Percentiles rank a stretch among this genome's conserved stretches.
These are phyloP conservation scores for Exophiala oligosperma DNA, from an alignment of 2,329 filamentous ascomycete genomes.

Conservation along the genomic window DNA sequence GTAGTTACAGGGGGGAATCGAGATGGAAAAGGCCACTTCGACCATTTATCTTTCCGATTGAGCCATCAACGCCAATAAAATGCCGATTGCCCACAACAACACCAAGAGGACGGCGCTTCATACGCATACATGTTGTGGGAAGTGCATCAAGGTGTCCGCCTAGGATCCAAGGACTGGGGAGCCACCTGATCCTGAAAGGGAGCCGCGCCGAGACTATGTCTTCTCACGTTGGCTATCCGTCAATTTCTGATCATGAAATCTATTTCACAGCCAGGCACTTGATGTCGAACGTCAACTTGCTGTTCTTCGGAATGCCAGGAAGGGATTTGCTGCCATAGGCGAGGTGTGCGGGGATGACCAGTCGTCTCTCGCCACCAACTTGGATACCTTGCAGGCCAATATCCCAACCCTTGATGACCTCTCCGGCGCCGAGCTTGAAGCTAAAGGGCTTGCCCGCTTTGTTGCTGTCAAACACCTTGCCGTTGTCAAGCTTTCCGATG, in stretches of 20 bases:
- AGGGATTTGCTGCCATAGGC: conserved; percentile 85
- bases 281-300: conserved; percentile 86
- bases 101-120: not conserved
- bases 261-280: conserved; percentile 61
- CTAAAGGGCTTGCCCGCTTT: conserved; percentile 98
- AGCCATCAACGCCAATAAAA: not conserved
- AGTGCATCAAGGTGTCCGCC: not conserved
- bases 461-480: conserved; percentile 88
- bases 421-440: conserved; percentile 90
- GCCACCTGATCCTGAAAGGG: not conserved
- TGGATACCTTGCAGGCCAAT: conserved; percentile 90
- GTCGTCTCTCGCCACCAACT: conserved; percentile 87
- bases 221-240: not conserved
- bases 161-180: no score
- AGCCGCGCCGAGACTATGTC: not conserved
- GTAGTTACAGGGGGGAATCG: not conserved
- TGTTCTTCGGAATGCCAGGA: conserved; percentile 88
- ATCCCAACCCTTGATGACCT: conserved; percentile 99
- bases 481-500: conserved; percentile 93
- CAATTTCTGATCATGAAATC: not conserved
- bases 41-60: not conserved
- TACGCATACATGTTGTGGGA: not conserved
- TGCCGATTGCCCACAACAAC: not conserved
- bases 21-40: not conserved
- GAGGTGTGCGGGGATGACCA: conserved; percentile 82